These are phyloP conservation scores for Zostera marina DNA, from an alignment of 116 monocot species.

Conservation along the genomic window DNA sequence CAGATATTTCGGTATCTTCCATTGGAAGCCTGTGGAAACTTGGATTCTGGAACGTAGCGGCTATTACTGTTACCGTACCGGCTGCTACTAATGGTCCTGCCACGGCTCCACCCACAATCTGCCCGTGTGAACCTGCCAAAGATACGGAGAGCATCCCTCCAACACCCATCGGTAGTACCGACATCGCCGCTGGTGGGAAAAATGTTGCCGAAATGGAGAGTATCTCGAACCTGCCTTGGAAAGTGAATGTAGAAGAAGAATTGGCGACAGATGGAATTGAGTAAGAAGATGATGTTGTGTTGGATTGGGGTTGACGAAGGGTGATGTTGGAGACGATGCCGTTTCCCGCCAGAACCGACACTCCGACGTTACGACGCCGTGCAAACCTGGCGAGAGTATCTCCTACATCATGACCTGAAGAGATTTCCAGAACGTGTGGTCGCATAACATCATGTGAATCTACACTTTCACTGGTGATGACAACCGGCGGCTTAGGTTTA, in stretches of 20 bases:
- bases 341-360: conserved; percentile 30
- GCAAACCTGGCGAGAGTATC: conserved; percentile 22
- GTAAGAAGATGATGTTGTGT: neutral
- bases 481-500: conserved; percentile 30
- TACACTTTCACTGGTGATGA: conserved; percentile 14
- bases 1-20: conserved; percentile 15
- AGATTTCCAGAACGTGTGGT: conserved; percentile 30
- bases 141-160: conserved; percentile 14
- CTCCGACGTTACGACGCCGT: conserved; percentile 17
- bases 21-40: conserved; percentile 21
- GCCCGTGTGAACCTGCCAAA: conserved; percentile 30
- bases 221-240: conserved; percentile 33
- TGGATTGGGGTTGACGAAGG: conserved; percentile 17
- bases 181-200: conserved; percentile 10
- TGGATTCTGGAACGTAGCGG: conserved; percentile 17
- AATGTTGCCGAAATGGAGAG: conserved; percentile 33
- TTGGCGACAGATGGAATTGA: neutral
- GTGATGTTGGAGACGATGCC: conserved; percentile 26
- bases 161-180: conserved; percentile 1
- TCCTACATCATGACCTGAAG: conserved; percentile 22
- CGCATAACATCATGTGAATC: conserved; percentile 15
- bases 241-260: conserved; percentile 3
- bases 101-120: conserved; percentile 29
- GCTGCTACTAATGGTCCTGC: conserved; percentile 25
- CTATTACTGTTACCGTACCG: conserved; percentile 23